Base-by-base conservation (phyloP, 352 stramenopile species). In the Pythium sukuiense region DNA sequence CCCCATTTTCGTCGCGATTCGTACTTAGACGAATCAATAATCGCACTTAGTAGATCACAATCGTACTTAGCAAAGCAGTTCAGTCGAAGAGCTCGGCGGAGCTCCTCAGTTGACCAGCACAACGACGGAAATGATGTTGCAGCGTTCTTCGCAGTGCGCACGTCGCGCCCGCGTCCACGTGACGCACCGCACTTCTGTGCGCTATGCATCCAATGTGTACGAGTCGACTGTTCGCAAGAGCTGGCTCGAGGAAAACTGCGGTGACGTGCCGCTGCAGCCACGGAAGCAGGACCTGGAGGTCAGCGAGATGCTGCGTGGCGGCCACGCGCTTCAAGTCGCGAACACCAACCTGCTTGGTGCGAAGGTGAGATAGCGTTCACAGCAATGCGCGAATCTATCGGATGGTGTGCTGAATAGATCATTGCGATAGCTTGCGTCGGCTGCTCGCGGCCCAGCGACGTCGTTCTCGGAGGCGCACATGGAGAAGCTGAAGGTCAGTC, bases 271-370 rank as follows among this genome's bases (percentile, higher is more conserved):
- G 12, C 33, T 45, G 6, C 55, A 61, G 1, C 77, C 82, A 16
- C 73, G 75, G 11, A n/a, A 45, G 29, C 72, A 77, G 13, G 76
- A 91, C 54, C 14, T 70, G 26, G 72, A 74, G 39, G 65, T 83
- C 48, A 89, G 85, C 71, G 74, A 87, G 65, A 93, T 93, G 85
- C 52, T 91, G 57, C 85, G 85, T 26, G 77, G 76, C 43, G 85
- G 81, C 58, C 85, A 91, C 67, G 82, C 80, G 18, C 50, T 88
- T 12, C 84, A 92, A 53, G 54, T 81, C 48, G 80, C 83, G 11
- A 87, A 69, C 62, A 67, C 68, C 39, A 80, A 72, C 33, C 54
- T 92, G 49, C 58, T 92, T 14, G 54, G 77, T 30, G 80, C 74
- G 6, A 82, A 80, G 66, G 83, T 84, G 7, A 14, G 45, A 39